These are phyloP conservation scores for Nemania bipapillata DNA, from an alignment of 2,329 filamentous ascomycete species.

Conservation along the genomic window DNA sequence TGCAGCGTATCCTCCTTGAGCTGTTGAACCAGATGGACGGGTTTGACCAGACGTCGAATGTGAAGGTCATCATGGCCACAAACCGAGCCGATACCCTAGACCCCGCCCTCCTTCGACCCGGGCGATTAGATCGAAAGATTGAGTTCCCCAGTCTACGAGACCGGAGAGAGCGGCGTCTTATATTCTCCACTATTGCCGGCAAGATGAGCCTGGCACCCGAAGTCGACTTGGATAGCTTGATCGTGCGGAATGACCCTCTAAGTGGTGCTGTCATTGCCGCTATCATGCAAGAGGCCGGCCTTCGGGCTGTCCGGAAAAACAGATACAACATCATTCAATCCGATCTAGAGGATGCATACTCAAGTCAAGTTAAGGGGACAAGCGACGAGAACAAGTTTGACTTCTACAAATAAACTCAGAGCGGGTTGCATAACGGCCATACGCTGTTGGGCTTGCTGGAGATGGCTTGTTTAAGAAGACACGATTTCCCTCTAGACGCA, in stretches of 20 bases:
- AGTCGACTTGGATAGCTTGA: constrained; percentile 94
- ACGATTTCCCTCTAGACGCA: neutral
- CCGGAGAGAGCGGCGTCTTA: constrained; percentile 91
- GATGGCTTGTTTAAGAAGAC: neutral
- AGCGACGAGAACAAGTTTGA: constrained; percentile 80
- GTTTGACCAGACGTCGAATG: constrained; percentile 98
- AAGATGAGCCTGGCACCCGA: constrained; percentile 98
- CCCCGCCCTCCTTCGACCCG: constrained; percentile 90
- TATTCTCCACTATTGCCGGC: constrained; percentile 94
- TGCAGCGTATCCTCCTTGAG: constrained; percentile 97
- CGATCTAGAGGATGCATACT: constrained; percentile 96
- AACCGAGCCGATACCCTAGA: constrained; percentile 98
- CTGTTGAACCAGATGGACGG: constrained; percentile 99
- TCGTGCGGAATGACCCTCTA: constrained; percentile 94
- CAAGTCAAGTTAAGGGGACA: constrained; percentile 89
- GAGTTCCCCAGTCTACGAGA: constrained; percentile 97
- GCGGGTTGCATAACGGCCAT: neutral
- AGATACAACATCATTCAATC: constrained; percentile 98
- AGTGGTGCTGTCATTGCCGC: constrained; percentile 96
- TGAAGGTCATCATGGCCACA: constrained; percentile 99
- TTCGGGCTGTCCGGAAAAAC: constrained; percentile 95
- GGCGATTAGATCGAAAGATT: constrained; percentile 96
- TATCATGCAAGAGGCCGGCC: constrained; percentile 98
- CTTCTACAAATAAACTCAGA: constrained; percentile 78
- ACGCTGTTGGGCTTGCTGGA: neutral